Percentiles rank a stretch among this genome's conserved stretches.
phyloP scores from a whole-genome alignment of 1,284 basidiomycete species.

The Thecaphora thlaspeos region DNA sequence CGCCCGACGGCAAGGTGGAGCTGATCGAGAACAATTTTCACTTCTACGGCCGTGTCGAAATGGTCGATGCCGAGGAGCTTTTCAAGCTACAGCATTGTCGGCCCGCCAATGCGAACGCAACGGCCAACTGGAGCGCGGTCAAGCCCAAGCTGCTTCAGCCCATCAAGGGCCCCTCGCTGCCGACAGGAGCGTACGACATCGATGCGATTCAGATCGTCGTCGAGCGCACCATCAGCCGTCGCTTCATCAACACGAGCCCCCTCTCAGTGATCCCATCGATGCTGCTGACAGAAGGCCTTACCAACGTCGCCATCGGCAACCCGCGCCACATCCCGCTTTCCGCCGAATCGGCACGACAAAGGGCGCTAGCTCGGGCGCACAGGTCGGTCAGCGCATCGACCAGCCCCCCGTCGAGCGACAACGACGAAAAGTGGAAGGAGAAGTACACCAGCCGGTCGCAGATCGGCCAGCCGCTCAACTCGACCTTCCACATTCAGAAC shows the following conservation, averaged over 20 bases:
- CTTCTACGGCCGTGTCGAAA: constrained; percentile 34
- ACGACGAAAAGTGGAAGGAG: constrained; percentile 18
- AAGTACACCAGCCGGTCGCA: constrained; percentile 33
- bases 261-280: constrained; percentile 29
- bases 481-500: constrained; percentile 23
- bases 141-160: constrained; percentile 20
- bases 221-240: constrained; percentile 32
- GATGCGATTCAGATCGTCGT: constrained; percentile 33
- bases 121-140: no score
- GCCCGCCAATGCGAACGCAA: not conserved
- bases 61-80: constrained; percentile 29
- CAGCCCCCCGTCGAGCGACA: constrained; percentile 17
- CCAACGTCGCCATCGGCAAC: constrained; percentile 27
- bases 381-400: constrained; percentile 7
- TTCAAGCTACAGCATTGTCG: constrained; percentile 22
- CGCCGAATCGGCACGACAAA: constrained; percentile 31
- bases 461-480: constrained; percentile 38
- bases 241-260: constrained; percentile 35
- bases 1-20: constrained; percentile 38
- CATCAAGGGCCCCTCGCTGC: constrained; percentile 6
- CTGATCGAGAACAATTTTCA: constrained; percentile 33
- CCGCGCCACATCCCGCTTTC: constrained; percentile 34
- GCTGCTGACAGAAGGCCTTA: constrained; percentile 26
- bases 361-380: constrained; percentile 10
- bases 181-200: constrained; percentile 6